Evolutionary conservation across 2,329 filamentous ascomycete species (phyloP).

Genomic region (Penicillium sp.): DNA sequence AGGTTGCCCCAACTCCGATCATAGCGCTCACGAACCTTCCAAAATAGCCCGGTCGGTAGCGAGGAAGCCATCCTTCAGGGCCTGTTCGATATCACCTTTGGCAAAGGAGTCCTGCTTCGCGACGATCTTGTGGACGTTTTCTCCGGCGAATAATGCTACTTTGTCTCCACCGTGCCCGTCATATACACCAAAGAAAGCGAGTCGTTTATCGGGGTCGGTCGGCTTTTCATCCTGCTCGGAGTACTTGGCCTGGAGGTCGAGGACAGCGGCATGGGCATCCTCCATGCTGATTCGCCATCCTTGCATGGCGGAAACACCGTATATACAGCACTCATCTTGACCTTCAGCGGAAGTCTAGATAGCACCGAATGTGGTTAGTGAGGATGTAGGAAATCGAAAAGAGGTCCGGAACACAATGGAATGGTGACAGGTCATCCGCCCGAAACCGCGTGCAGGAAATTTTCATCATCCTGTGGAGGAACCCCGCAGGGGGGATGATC

Average conservation of each 20-base stretch:
- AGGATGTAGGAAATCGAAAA: too few relatives aligned
- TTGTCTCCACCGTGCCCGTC: constrained; percentile 96
- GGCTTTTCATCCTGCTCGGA: constrained; percentile 45
- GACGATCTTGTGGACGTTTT: constrained; percentile 87
- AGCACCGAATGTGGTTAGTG: too few relatives aligned
- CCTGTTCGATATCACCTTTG: constrained; percentile 83
- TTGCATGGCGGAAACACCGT: constrained; percentile 96
- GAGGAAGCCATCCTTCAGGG: constrained; percentile 91
- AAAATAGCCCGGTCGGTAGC: constrained; percentile 93
- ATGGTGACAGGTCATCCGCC: too few relatives aligned
- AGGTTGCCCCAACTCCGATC: too few relatives aligned
- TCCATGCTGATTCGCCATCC: constrained; percentile 99
- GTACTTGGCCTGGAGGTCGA: constrained; percentile 66
- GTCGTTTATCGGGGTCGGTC: constrained; percentile 58
- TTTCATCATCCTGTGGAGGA: too few relatives aligned
- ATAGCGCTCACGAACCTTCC: constrained; percentile 62
- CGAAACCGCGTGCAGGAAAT: too few relatives aligned
- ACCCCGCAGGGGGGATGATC: too few relatives aligned
- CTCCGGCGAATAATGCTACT: constrained; percentile 84
- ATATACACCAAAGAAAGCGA: constrained; percentile 96
- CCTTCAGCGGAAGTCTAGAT: constrained; percentile 75
- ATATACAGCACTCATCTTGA: constrained; percentile 85
- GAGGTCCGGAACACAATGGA: too few relatives aligned
- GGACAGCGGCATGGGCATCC: constrained; percentile 80
- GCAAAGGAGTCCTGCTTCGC: constrained; percentile 91